Evolutionary conservation across 805 yeast genomes (phyloP).

Genomic region (Torulaspora quercuum): DNA sequence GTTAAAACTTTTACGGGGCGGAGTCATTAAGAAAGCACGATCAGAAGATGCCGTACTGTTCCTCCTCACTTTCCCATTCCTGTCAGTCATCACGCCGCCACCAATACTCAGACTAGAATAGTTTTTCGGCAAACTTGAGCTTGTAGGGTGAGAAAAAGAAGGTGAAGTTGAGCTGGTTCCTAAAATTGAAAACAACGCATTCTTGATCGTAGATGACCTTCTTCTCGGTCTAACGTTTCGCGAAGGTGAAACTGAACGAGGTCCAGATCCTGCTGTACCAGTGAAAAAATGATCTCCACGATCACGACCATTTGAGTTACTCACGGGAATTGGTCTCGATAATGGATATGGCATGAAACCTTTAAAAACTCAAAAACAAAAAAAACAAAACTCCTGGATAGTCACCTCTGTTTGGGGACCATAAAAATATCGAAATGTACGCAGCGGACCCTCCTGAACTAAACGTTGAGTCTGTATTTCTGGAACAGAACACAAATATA

Average conservation of each 20-base stretch:
- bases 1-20: background rate
- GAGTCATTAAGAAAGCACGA: background rate
- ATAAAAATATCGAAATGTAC: background rate
- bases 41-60: constrained; percentile 7
- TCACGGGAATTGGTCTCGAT: constrained; percentile 9
- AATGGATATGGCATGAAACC: constrained; percentile 11
- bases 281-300: constrained; percentile 4
- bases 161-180: constrained; percentile 8
- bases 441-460: no score
- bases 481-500: no score
- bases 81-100: constrained; percentile 1
- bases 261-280: constrained; percentile 3
- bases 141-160: constrained; percentile 1
- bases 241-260: constrained; percentile 5
- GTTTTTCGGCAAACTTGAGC: constrained; percentile 8
- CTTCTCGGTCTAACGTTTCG: constrained; percentile 9
- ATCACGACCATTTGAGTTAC: constrained; percentile 4
- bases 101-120: constrained; percentile 8
- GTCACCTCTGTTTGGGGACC: no score
- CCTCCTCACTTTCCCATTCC: constrained; percentile 4
- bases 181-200: constrained; percentile 26
- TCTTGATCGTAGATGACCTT: constrained; percentile 29
- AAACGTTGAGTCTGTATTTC: no score
- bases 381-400: background rate
- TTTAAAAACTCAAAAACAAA: background rate